A percentile compares a stretch with the other conserved stretches of the same genome.
phyloP scores from a whole-genome alignment of 1,284 basidiomycete genomes.

The Ustilago nuda region DNA sequence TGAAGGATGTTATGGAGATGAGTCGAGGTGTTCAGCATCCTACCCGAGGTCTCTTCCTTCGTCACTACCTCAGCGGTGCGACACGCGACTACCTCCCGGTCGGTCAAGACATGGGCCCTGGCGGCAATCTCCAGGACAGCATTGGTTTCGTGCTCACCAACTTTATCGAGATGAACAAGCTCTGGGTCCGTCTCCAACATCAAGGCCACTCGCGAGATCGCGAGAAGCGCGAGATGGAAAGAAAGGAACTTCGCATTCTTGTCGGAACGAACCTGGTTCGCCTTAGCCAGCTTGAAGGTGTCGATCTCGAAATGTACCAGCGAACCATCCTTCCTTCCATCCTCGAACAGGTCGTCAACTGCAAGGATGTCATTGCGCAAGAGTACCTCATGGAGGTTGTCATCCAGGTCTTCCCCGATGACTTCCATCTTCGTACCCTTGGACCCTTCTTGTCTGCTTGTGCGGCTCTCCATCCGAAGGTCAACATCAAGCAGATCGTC shows the following conservation, averaged over 20 bases:
- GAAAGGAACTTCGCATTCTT: slow-evolving; percentile 67
- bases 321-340: slow-evolving; percentile 65
- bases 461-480: slow-evolving; percentile 67
- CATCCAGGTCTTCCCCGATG: slow-evolving; percentile 69
- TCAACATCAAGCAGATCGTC: slow-evolving; percentile 69
- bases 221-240: slow-evolving; percentile 67
- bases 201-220: slow-evolving; percentile 68
- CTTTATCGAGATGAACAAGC: slow-evolving; percentile 70
- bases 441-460: slow-evolving; percentile 67
- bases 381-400: slow-evolving; percentile 70
- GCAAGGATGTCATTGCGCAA: slow-evolving; percentile 69
- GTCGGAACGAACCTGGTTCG: slow-evolving; percentile 69
- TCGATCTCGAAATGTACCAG: slow-evolving; percentile 65
- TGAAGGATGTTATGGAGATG: slow-evolving; percentile 70
- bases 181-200: slow-evolving; percentile 69
- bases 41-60: slow-evolving; percentile 67
- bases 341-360: slow-evolving; percentile 69
- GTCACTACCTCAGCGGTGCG: slow-evolving; percentile 67
- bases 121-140: slow-evolving; percentile 65
- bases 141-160: slow-evolving; percentile 69
- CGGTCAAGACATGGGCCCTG: slow-evolving; percentile 61
- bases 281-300: slow-evolving; percentile 68
- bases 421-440: slow-evolving; percentile 68
- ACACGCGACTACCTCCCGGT: slow-evolving; percentile 68
- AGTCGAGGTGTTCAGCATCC: slow-evolving; percentile 68